These are phyloP conservation scores for Mycena kentingensis DNA, from an alignment of 768 basidiomycete species.

Conservation along the genomic window DNA sequence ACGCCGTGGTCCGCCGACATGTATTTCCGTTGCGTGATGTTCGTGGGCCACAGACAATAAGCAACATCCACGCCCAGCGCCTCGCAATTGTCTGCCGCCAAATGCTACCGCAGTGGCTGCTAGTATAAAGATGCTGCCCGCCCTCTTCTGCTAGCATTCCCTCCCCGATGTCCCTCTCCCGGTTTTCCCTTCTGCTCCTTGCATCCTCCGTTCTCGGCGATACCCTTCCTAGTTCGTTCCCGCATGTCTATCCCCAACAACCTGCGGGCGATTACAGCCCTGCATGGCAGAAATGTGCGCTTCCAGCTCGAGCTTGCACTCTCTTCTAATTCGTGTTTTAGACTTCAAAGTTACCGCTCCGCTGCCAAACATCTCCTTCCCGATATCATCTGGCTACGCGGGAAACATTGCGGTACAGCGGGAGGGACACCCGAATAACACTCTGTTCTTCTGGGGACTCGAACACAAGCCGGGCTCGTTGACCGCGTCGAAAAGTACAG, in stretches of 20 bases:
- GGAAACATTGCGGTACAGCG: constrained; percentile 67
- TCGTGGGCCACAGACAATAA: too few species aligned
- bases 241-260: constrained; percentile 49
- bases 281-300: constrained; percentile 64
- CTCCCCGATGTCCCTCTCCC: constrained; percentile 29
- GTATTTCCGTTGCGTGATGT: too few species aligned
- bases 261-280: constrained; percentile 52
- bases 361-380: constrained; percentile 65
- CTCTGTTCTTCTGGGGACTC: constrained; percentile 67
- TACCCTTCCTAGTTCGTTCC: constrained; percentile 45
- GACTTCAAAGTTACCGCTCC: constrained; percentile 60
- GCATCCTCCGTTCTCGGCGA: constrained; percentile 28
- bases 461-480: constrained; percentile 60
- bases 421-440: constrained; percentile 60
- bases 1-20: too few species aligned
- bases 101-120: too few species aligned
- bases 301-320: neutral
- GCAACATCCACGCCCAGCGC: too few species aligned
- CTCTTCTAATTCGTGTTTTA: constrained; percentile 26
- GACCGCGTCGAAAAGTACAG: constrained; percentile 40
- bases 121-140: too few species aligned
- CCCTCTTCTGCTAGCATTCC: too few species aligned
- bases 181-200: constrained; percentile 29
- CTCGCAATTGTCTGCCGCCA: too few species aligned
- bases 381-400: constrained; percentile 54